Base-by-base conservation (phyloP, 805 yeast genomes). In the Lachancea meyersii region DNA sequence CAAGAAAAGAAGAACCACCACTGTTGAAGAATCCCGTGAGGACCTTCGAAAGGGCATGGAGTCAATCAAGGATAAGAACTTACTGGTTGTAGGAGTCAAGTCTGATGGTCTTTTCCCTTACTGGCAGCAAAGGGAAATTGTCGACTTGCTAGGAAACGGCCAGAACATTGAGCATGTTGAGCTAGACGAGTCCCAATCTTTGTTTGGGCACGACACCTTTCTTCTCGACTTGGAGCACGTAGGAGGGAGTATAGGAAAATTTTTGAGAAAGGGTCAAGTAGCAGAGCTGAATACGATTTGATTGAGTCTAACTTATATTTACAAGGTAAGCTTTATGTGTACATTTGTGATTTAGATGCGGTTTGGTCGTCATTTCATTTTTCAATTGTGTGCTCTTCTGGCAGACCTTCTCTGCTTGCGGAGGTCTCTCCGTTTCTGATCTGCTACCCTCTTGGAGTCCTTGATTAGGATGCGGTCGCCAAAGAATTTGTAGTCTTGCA, bases 131-230 rank as follows among this genome's bases (percentile, higher is more conserved):
- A 65, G 80, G 44, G 96, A 89, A 58, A 79, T 86, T 44, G 80
- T 78, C 22, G 75, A 77, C 13, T 76, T 79, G 28, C 69, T 89
- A 36, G 65, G 64, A 11, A 72, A 74, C 35, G 60, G 55, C 33
- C 57, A 60, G 45, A 60, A 54, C 17, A 71, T 82, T 37, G 66
- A 68, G 44, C 86, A 87, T 58, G 71, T 79, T 43, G 96, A 89
- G 59, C 70, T 89, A 45, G 79, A 88, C 32, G 78, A 78, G 45
- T 84, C 85, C 38, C 71, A 83, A 26, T 82, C 94, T 59, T 73
- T 82, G 55, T 89, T 77, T 61, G 97, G 97, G 6, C 97, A 89
- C 55, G 96, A 89, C 61, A 88, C 96, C 0, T 89, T 89, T 60
- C 67, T 89, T 48, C 67, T 89, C 44, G 88, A 86, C 48, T 68